Base-by-base conservation (phyloP, 805 yeast genomes). In the Starmerella cellae region DNA sequence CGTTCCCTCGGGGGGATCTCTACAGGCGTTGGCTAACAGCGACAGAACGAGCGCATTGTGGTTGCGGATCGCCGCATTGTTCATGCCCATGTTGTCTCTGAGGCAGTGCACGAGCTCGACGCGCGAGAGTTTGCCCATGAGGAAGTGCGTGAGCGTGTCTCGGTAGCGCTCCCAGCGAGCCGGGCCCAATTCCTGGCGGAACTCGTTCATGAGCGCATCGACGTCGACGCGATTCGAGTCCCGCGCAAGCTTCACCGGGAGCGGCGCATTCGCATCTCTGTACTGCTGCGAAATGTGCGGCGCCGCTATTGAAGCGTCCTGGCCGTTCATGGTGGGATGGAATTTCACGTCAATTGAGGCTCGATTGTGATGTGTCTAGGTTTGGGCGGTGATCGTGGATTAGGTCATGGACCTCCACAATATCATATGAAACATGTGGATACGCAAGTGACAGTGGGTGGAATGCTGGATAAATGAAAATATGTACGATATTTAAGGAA, bases 31-130 rank as follows among this genome's bases (percentile, higher is more conserved):
- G 20, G 95, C 85, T 49, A 87, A 67, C 56, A 83, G 79, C 14
- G 93, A 76, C 42, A 88, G 66, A 35, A 88, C 62, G 35, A 88
- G 66, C 56, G 82, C 84, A 62, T 88, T 88, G 62, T 91, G 98
- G 66, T 78, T 71, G 43, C 75, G 66, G 30, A 76, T 65, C 11
- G 31, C 41, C 3, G 34, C 3, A 6, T 48, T 52, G 18, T 63
- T 61, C 22, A 58, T 59, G 39, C 67, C 70, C 17, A 85, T 65
- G 22, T 82, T 65, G n/a, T 70, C 70, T 35, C 67, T 66, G 26
- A 83, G 66, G 37, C 68, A 75, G 13, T 66, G 63, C 47, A 75
- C 73, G 42, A 88, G 66, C 60, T 88, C 98, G 18, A 61, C 60
- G 38, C 95, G 69, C 10, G 94, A 79, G 17, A 85, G 65, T 57